Evolutionary conservation across 441 rosid species (phyloP), one percentile per base, ranked within the genome.

Genomic region (Theobroma grandiflorum): DNA sequence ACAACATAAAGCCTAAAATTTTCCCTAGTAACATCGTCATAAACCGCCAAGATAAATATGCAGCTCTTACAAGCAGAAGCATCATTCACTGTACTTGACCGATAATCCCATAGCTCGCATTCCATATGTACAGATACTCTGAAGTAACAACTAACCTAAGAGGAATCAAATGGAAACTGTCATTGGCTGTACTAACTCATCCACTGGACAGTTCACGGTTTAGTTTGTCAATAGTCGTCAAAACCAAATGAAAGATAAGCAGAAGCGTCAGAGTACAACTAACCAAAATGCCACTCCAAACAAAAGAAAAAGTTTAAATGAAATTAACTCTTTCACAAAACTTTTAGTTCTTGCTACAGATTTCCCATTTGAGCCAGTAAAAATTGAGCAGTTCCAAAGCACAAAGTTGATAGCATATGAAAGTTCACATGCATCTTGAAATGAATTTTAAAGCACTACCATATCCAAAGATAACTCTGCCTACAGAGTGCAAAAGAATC

Each of bases 401-500:
- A 74, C 70, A 59, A n/a, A 22, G 16, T 76, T 76, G 74, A 55
- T 76, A 47, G 42, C 26, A 67, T 52, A 35, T 72, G 45, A 72
- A 71, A 20, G 69, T 78, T 68, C 79, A 31, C 66, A 38, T 16
- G 31, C 65, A 35, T 69, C n/a, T 22, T 55, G 43, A 42, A 57
- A 45, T 47, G 38, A 72, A 76, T 45, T 8, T 11, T 76, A 38
- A 47, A 38, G 49, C 67, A 26, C 50, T 8, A 37, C 72, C 20
- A 57, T 18, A 74, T 35, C 76, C 31, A 18, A 45, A 57, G 49
- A 31, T 47, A 37, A 55, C 50, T 45, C 14, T 42, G 72, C 52
- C 81, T 57, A 78, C 6, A 3, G 67, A 66, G 59, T 65, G 67
- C 53, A 79, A 73, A 59, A 43, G 69, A 73, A 52, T 68, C 33